phyloP scores from a whole-genome alignment of 495 filamentous ascomycete species.

The Penicillium coffeae region DNA sequence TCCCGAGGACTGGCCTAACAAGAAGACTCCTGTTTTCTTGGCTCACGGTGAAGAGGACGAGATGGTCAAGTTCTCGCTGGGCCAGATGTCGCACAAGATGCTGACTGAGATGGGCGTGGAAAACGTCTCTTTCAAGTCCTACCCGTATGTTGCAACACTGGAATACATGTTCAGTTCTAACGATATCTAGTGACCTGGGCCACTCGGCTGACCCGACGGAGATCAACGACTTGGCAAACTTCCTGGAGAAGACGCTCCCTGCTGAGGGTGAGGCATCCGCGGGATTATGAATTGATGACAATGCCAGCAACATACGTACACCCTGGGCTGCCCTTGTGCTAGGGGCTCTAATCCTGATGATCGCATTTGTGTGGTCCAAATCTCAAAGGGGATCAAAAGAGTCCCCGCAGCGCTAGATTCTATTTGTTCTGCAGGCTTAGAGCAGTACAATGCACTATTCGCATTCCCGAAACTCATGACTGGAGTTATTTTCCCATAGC shows the following conservation, averaged over 20 bases:
- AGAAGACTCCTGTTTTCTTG: constrained; percentile 81
- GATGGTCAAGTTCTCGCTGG: constrained; percentile 66
- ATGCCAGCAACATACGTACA: not conserved
- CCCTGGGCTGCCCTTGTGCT: constrained; percentile 23
- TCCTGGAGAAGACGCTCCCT: constrained; percentile 62
- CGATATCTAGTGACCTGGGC: constrained; percentile 50
- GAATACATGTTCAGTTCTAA: constrained; percentile 13
- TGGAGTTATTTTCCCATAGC: constrained; percentile 14
- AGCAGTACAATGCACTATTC: too few relatives aligned
- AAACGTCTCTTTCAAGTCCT: constrained; percentile 69
- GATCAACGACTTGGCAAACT: constrained; percentile 79
- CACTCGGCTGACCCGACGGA: constrained; percentile 78
- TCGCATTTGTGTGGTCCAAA: constrained; percentile 37
- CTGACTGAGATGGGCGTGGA: constrained; percentile 64
- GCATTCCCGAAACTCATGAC: too few relatives aligned
- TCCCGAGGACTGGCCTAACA: constrained; percentile 63
- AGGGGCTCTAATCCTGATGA: constrained; percentile 48
- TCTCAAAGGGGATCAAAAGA: constrained; percentile 5
- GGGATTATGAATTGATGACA: constrained; percentile 45
- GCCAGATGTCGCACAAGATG: constrained; percentile 56
- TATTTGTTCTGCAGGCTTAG: not conserved
- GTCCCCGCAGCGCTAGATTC: not conserved
- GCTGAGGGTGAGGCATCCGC: constrained; percentile 49
- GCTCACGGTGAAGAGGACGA: constrained; percentile 75
- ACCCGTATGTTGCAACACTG: constrained; percentile 51